Conservation (phyloP, 1,284 basidiomycete species). For the Puccinia sorghi region DNA sequence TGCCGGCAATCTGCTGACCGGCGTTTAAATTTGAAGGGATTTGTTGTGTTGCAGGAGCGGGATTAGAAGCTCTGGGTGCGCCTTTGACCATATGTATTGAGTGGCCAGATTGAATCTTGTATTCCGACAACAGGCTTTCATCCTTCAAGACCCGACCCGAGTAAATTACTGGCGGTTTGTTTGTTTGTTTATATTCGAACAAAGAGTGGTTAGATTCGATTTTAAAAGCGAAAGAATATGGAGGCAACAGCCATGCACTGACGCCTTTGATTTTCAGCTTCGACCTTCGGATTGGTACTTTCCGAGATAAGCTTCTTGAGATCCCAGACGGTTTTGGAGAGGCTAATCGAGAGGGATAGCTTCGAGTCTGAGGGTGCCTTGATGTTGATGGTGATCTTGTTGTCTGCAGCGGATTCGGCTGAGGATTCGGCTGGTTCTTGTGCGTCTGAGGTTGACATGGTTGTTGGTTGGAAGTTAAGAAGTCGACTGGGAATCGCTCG, state of each 20-base stretch:
- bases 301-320: slow-evolving; percentile 81
- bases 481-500: neutral
- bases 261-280: slow-evolving; percentile 61
- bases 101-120: slow-evolving; percentile 72
- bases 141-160: slow-evolving; percentile 66
- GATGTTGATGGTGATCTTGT: slow-evolving; percentile 54
- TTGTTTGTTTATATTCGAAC: too few relatives aligned
- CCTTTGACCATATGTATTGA: slow-evolving; percentile 73
- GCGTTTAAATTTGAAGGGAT: slow-evolving; percentile 66
- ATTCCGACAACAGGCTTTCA: slow-evolving; percentile 74
- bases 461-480: neutral
- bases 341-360: slow-evolving; percentile 75
- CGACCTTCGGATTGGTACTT: slow-evolving; percentile 66
- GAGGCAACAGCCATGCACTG: neutral
- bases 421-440: neutral
- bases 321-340: slow-evolving; percentile 70
- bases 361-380: slow-evolving; percentile 61
- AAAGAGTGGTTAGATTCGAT: too few relatives aligned
- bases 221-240: too few relatives aligned
- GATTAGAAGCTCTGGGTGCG: slow-evolving; percentile 64
- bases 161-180: slow-evolving; percentile 34
- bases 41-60: slow-evolving; percentile 68
- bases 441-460: neutral
- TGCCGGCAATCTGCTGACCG: slow-evolving; percentile 57
- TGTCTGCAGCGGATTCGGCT: neutral